phyloP scores from a whole-genome alignment of 2,329 filamentous ascomycete species.

The Neofusicoccum umdonicola region DNA sequence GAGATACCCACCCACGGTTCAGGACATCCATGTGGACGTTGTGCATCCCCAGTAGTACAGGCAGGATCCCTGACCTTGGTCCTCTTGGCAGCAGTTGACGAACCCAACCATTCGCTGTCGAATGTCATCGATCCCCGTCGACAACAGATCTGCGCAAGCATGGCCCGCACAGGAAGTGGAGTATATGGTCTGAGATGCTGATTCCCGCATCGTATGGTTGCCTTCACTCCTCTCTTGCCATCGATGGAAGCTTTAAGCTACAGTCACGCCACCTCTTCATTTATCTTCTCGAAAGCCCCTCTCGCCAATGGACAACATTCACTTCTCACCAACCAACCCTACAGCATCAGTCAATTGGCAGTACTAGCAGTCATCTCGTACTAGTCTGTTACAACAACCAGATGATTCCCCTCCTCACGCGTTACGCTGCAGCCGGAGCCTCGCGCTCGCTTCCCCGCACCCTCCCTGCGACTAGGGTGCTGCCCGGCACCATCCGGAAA shows the following conservation, averaged over 20 bases:
- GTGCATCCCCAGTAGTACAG: background rate
- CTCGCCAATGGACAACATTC: background rate
- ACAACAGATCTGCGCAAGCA: background rate
- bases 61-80: background rate
- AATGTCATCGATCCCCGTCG: background rate
- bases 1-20: background rate
- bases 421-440: background rate
- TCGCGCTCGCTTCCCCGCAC: constrained; percentile 2
- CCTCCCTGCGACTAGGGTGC: background rate
- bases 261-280: background rate
- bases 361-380: background rate
- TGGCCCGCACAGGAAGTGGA: background rate
- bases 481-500: background rate
- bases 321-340: background rate
- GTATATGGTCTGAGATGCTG: background rate
- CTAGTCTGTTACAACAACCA: background rate
- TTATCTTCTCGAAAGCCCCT: background rate
- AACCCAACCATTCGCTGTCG: background rate
- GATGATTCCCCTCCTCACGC: background rate
- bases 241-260: background rate
- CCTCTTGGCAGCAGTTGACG: background rate
- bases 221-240: background rate
- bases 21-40: background rate
- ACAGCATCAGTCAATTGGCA: background rate
- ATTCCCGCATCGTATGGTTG: background rate